Evolutionary conservation across 257 asterid genomes (phyloP), one percentile per base, ranked within the genome.

Genomic region (Nicotiana tabacum): DNA sequence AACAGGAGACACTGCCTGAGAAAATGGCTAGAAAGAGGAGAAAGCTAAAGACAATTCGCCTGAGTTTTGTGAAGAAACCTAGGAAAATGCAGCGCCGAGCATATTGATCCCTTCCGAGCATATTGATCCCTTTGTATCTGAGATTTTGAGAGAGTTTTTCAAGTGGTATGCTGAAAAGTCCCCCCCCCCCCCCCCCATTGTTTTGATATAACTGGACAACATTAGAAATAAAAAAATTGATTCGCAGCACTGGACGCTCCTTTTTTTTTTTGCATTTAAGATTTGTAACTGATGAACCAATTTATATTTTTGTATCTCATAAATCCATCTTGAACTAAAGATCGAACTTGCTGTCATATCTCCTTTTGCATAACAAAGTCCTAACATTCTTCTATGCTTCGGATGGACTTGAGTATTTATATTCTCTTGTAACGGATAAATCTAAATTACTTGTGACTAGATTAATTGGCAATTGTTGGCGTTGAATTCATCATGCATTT

Each of bases 11-110:
- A 0, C 82, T 96, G 62, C 97, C 98, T 5, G 99, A 96, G 92
- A 96, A 94, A 90, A 96, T 93, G 99, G 98, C 98, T 1, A 90
- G 93, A 90, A 94, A 96, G 94, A 91, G 98, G 85, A 93, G 88
- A 74, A 80, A 89, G 13, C 98, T 94, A 48, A 90, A 83, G 85
- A 89, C 92, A 86, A 80, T 96, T 69, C 89, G 95, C 87, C 84
- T 96, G 9, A 94, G 97, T 88, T 96, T 57, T 29, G 99, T 96
- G 81, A 96, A 92, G 97, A 96, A 93, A 88, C 99, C 99, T 65
- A 96, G 89, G 90, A 82, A 84, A 83, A 57, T 51, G 83, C 87
- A 78, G 87, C 94, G 97, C 0, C 89, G 93, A 53, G 88, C 94
- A 60, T 85, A 32, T 85, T 92, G 87, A 89, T 84, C 81, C 87